Conservation (phyloP, 2,329 filamentous ascomycete species). For the Mycocentrospora acerina region DNA sequence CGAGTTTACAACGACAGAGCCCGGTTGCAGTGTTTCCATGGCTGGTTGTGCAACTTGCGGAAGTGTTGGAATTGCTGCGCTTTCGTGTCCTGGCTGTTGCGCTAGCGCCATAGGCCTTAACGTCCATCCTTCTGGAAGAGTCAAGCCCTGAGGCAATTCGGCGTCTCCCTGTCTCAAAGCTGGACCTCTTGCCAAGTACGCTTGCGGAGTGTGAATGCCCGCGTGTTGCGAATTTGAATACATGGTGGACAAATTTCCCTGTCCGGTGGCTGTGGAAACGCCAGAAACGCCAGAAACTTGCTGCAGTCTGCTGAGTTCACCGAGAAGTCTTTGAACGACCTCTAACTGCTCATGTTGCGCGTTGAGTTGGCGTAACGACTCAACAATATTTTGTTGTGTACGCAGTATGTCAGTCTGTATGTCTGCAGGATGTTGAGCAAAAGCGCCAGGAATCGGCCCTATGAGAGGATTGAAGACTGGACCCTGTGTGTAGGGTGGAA, state of each 20-base stretch:
- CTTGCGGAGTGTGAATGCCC: constrained; percentile 28
- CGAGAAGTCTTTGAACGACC: constrained; percentile 33
- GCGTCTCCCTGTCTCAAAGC: constrained; percentile 37
- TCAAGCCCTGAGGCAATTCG: constrained; percentile 37
- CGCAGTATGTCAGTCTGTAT: constrained; percentile 40
- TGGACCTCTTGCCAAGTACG: constrained; percentile 35
- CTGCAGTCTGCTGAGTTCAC: constrained; percentile 35
- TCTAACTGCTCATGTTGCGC: constrained; percentile 38
- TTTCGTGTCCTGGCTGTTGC: constrained; percentile 17
- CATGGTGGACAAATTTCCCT: constrained; percentile 28
- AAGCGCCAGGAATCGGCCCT: constrained; percentile 19
- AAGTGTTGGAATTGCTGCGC: constrained; percentile 3
- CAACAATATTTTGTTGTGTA: constrained; percentile 40
- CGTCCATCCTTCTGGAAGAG: constrained; percentile 42
- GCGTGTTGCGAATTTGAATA: constrained; percentile 23
- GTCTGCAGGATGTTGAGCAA: constrained; percentile 33
- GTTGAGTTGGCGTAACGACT: constrained; percentile 38
- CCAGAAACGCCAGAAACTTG: constrained; percentile 27
- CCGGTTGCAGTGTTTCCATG: constrained; percentile 4
- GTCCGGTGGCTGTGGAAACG: constrained; percentile 15
- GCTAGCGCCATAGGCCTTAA: constrained; percentile 34
- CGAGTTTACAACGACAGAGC: constrained; percentile 4
- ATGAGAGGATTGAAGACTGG: constrained; percentile 7
- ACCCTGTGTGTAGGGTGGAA: constrained; percentile 11
- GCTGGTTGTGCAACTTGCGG: constrained; percentile 9